Evolutionary conservation across 1,284 basidiomycete species (phyloP).

Genomic region (Irpex sp.): DNA sequence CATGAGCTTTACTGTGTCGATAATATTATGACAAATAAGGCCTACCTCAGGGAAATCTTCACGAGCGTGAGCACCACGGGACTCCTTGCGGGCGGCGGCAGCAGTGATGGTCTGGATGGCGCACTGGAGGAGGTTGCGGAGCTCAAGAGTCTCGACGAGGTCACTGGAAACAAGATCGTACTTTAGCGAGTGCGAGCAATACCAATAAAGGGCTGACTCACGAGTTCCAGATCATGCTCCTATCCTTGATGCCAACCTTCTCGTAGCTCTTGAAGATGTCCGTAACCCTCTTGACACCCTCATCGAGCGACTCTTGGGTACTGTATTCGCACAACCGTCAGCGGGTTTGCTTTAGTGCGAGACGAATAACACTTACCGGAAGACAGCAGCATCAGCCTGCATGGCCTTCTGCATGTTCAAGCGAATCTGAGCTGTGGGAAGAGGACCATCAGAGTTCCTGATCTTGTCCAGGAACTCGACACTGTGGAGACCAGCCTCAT

Average conservation of each 20-base stretch:
- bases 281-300: slow-evolving; percentile 87
- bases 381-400: slow-evolving; percentile 92
- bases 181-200: background rate
- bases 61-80: slow-evolving; percentile 95
- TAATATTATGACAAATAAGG: slow-evolving; percentile 11
- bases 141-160: slow-evolving; percentile 94
- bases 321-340: slow-evolving; percentile 36
- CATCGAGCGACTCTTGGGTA: slow-evolving; percentile 87
- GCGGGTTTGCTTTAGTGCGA: background rate
- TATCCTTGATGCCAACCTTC: slow-evolving; percentile 94
- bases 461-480: slow-evolving; percentile 92
- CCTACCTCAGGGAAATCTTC: slow-evolving; percentile 90
- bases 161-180: slow-evolving; percentile 51
- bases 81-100: slow-evolving; percentile 95
- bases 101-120: slow-evolving; percentile 95
- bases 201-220: slow-evolving; percentile 34
- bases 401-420: slow-evolving; percentile 99
- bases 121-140: slow-evolving; percentile 93
- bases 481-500: slow-evolving; percentile 83
- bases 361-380: slow-evolving; percentile 50
- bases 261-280: slow-evolving; percentile 87
- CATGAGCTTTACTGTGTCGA: background rate
- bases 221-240: slow-evolving; percentile 99
- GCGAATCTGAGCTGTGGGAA: slow-evolving; percentile 88
- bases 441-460: slow-evolving; percentile 78